A percentile compares a stretch with the other conserved stretches of the same genome.
These are phyloP conservation scores for Solanum bulbocastanum DNA, from an alignment of 257 asterid genomes.

Conservation along the genomic window DNA sequence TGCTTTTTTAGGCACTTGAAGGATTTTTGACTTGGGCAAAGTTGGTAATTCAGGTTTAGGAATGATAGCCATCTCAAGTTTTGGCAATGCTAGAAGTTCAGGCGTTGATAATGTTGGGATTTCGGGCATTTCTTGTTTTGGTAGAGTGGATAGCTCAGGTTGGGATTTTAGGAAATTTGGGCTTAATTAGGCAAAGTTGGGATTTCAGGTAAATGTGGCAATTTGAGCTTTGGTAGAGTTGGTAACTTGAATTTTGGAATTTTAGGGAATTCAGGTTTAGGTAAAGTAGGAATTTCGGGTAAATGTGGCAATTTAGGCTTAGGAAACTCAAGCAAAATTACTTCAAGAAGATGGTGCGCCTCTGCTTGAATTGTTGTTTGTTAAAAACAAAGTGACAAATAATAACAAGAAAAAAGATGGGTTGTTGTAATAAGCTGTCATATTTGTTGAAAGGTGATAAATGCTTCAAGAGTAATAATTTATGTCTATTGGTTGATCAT, in stretches of 20 bases:
- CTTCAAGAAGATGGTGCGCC: background rate
- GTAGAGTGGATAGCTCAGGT: slow-evolving; percentile 12
- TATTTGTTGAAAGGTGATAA: background rate
- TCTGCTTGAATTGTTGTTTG: background rate
- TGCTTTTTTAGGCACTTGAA: background rate
- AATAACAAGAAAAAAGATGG: background rate
- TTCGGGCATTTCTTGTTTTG: slow-evolving; percentile 14
- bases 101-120: slow-evolving; percentile 6
- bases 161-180: slow-evolving; percentile 1
- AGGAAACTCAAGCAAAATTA: background rate
- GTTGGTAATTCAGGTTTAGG: background rate
- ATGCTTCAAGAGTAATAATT: background rate
- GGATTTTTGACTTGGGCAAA: background rate
- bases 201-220: background rate
- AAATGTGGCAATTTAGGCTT: background rate
- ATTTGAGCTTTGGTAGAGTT: background rate
- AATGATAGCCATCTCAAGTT: background rate
- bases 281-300: background rate
- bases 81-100: background rate
- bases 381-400: background rate
- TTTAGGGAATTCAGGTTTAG: background rate
- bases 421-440: background rate
- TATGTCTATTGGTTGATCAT: background rate
- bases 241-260: slow-evolving; percentile 9
- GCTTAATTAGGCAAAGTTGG: slow-evolving; percentile 6